Conservation (phyloP, 2,329 filamentous ascomycete genomes). For the Polychaeton citri region DNA sequence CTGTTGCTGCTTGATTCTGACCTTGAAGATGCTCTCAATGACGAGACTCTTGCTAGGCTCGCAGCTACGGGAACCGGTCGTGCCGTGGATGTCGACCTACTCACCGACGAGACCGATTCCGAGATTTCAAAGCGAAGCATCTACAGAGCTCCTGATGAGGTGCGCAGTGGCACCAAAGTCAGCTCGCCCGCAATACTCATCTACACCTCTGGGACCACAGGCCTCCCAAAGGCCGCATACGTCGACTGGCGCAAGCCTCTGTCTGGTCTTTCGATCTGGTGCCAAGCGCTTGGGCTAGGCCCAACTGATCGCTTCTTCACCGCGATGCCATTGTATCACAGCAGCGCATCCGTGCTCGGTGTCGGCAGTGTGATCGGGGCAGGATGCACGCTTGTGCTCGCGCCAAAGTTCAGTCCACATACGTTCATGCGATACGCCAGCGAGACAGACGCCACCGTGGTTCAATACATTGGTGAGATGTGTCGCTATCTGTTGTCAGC, state of each 20-base stretch:
- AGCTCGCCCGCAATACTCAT: constrained; percentile 58
- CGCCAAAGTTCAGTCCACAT: constrained; percentile 63
- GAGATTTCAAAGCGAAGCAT: constrained; percentile 20
- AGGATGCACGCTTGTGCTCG: constrained; percentile 56
- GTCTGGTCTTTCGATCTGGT: constrained; percentile 12
- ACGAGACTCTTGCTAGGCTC: constrained; percentile 36
- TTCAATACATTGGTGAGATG: constrained; percentile 83
- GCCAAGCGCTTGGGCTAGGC: constrained; percentile 44
- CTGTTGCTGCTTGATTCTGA: constrained; percentile 57
- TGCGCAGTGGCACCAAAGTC: constrained; percentile 13
- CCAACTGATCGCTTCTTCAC: constrained; percentile 71
- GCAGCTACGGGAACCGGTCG: constrained; percentile 27
- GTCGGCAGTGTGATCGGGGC: constrained; percentile 40
- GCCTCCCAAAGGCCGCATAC: constrained; percentile 52
- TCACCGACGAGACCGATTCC: constrained; percentile 47
- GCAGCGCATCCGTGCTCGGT: constrained; percentile 60
- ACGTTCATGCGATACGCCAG: constrained; percentile 67
- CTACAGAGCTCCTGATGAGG: constrained; percentile 19
- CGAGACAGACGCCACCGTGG: constrained; percentile 55
- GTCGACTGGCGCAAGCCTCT: constrained; percentile 21
- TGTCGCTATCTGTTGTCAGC: constrained; percentile 67
- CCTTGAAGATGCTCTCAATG: constrained; percentile 42
- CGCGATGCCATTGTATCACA: constrained; percentile 82
- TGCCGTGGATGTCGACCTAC: constrained; percentile 45
- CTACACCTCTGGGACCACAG: constrained; percentile 77